These are phyloP conservation scores for Quercus bicolor DNA, from an alignment of 306 rosid genomes.

Conservation along the genomic window DNA sequence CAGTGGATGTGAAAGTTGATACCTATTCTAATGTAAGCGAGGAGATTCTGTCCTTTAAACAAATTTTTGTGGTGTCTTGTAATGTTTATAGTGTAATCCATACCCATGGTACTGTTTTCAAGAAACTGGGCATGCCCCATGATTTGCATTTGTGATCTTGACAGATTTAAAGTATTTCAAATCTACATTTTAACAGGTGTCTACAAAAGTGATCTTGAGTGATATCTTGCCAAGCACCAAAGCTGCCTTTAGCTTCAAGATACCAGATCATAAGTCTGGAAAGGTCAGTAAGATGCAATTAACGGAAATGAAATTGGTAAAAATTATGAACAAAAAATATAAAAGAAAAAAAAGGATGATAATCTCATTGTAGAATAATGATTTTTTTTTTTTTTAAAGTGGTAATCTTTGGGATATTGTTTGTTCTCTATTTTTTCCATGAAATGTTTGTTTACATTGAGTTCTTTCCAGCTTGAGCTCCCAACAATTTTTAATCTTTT, in stretches of 20 bases:
- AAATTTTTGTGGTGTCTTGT: neutral
- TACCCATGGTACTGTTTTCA: too few relatives aligned
- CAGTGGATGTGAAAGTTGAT: constrained; percentile 83
- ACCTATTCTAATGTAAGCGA: constrained; percentile 74
- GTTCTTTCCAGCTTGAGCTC: neutral
- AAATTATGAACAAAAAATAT: neutral
- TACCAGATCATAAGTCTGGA: constrained; percentile 96
- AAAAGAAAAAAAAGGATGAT: neutral
- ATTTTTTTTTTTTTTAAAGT: neutral
- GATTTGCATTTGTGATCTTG: neutral
- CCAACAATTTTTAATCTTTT: too few relatives aligned
- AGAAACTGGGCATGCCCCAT: neutral
- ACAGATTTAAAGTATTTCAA: neutral
- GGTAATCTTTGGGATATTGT: neutral
- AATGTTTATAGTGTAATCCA: neutral
- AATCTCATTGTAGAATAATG: neutral
- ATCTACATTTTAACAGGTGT: constrained; percentile 45
- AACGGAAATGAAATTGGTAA: neutral
- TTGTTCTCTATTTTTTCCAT: neutral
- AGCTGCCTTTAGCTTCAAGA: constrained; percentile 70
- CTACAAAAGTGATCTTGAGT: constrained; percentile 66
- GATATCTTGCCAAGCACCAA: constrained; percentile 65
- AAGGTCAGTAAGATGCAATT: constrained; percentile 53
- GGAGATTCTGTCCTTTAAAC: constrained; percentile 3
- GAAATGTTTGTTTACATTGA: constrained; percentile 10